Percentiles rank a stretch among this genome's conserved stretches.
phyloP scores from a whole-genome alignment of 164 flowering plant species.

The Berberis vulgaris region DNA sequence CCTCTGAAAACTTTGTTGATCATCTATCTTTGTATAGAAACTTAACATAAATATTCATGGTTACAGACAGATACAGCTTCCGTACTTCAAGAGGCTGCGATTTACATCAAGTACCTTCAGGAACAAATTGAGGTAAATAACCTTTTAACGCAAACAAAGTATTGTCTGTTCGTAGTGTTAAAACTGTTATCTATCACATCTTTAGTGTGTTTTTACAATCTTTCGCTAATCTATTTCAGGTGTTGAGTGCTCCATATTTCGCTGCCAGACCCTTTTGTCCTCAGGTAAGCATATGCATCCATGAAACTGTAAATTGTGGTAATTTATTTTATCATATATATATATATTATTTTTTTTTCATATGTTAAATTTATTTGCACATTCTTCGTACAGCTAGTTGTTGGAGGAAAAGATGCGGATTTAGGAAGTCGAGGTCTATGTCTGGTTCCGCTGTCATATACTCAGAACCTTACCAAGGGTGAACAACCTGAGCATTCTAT shows the following conservation, averaged over 20 bases:
- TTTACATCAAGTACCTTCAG: conserved; percentile 46
- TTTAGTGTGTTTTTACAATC: not conserved
- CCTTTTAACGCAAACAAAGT: not conserved
- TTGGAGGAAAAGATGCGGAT: conserved; percentile 14
- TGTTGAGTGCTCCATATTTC: conserved; percentile 28
- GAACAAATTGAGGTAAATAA: conserved; percentile 41
- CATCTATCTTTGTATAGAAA: not conserved
- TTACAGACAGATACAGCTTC: conserved; percentile 76
- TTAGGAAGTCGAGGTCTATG: conserved; percentile 49
- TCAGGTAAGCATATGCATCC: conserved; percentile 17
- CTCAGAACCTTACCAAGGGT: conserved; percentile 19
- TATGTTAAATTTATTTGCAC: not conserved
- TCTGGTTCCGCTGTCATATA: conserved; percentile 38
- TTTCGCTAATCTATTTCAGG: conserved; percentile 15
- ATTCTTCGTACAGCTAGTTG: conserved; percentile 8
- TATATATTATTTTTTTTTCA: not conserved
- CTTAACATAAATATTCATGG: not conserved
- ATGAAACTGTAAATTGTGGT: not conserved
- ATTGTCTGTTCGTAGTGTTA: not conserved
- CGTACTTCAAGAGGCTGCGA: conserved; percentile 61
- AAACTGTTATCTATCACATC: not conserved
- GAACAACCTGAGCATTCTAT: conserved; percentile 1
- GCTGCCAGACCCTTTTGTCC: conserved; percentile 7
- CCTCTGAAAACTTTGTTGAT: too few species aligned
- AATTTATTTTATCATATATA: not conserved